Percentiles rank a stretch among this genome's conserved stretches.
Conservation (phyloP, 2,329 filamentous ascomycete genomes). For the Plenodomus biglobosus region DNA sequence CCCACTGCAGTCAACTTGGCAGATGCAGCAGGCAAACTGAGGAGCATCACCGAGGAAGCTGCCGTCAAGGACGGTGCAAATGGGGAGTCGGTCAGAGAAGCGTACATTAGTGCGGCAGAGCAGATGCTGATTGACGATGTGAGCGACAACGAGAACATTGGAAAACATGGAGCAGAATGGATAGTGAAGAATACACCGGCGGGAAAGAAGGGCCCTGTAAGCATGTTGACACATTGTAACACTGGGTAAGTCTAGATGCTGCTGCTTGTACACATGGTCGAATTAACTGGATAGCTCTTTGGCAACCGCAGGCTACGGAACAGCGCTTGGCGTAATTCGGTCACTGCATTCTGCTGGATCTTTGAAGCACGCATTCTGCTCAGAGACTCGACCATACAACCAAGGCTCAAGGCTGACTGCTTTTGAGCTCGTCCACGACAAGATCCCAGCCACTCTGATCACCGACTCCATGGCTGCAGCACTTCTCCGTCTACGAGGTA, state of each 20-base stretch:
- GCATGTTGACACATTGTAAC: constrained; percentile 97
- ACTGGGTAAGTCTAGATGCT: constrained; percentile 64
- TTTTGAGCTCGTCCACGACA: constrained; percentile 93
- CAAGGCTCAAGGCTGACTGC: constrained; percentile 93
- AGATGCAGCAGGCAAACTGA: constrained; percentile 83
- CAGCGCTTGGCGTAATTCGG: constrained; percentile 89
- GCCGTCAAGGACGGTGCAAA: constrained; percentile 49
- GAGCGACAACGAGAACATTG: constrained; percentile 83
- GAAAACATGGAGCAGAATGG: constrained; percentile 80
- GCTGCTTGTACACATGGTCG: background rate
- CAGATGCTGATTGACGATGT: constrained; percentile 85
- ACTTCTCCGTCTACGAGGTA: constrained; percentile 67
- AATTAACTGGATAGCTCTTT: constrained; percentile 64
- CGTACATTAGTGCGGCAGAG: constrained; percentile 80
- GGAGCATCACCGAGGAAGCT: constrained; percentile 59
- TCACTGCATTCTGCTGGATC: constrained; percentile 67
- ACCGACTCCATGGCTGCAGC: constrained; percentile 97
- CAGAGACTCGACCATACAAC: constrained; percentile 96
- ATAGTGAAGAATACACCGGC: constrained; percentile 62
- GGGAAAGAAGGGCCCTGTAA: constrained; percentile 60
- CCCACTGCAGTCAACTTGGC: constrained; percentile 94
- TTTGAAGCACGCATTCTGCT: constrained; percentile 87
- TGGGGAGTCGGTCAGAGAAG: constrained; percentile 61
- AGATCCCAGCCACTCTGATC: constrained; percentile 86
- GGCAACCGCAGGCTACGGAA: constrained; percentile 96